Conservation (phyloP, 257 asterid genomes). For the Solanum tarijense region DNA sequence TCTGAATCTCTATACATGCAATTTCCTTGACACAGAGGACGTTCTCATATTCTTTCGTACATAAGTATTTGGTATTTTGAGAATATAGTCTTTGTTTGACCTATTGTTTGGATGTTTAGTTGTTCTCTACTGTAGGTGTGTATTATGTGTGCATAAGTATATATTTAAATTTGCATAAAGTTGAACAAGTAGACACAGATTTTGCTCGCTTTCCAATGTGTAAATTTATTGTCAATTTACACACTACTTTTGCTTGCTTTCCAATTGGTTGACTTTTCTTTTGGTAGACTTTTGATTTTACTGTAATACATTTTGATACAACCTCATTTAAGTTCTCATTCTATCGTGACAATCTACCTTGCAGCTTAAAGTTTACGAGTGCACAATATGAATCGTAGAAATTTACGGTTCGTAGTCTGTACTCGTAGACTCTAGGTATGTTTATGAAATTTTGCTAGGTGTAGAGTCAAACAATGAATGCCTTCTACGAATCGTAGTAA, state of each 20-base stretch:
- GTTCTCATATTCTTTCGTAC: not conserved
- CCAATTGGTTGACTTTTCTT: not conserved
- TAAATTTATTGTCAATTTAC: not conserved
- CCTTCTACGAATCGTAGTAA: not conserved
- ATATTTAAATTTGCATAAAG: too few species aligned
- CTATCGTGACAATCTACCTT: too few species aligned
- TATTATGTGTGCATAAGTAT: slow-evolving; percentile 47
- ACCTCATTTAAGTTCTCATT: not conserved
- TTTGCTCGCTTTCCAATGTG: not conserved
- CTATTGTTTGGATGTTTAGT: not conserved
- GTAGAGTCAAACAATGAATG: too few species aligned
- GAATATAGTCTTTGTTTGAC: not conserved
- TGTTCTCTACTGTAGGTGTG: slow-evolving; percentile 44
- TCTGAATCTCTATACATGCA: not conserved
- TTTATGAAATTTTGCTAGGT: too few species aligned
- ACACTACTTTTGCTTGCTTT: not conserved
- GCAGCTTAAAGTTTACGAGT: not conserved
- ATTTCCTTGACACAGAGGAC: not conserved
- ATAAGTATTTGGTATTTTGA: not conserved
- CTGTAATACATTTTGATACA: not conserved
- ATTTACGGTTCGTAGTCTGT: too few species aligned
- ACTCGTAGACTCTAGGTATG: too few species aligned
- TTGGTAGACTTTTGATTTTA: not conserved
- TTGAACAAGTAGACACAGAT: not conserved
- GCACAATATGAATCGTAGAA: not conserved